A percentile compares a stretch with the other conserved stretches of the same genome.
Evolutionary conservation across 2,329 filamentous ascomycete species (phyloP).

Genomic region (Rosellinia necatrix): DNA sequence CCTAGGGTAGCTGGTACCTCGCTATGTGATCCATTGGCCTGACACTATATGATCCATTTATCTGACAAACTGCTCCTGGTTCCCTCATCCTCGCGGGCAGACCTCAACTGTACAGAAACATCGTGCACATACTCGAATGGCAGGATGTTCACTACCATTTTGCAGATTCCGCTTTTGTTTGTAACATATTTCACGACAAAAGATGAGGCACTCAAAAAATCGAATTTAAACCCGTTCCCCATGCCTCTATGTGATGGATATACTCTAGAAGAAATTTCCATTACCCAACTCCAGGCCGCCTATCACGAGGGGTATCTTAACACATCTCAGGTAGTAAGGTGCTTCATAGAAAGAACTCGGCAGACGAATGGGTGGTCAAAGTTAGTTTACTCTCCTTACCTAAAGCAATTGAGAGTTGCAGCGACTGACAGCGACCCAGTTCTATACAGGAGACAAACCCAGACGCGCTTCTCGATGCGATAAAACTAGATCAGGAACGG

Average conservation of each 20-base stretch:
- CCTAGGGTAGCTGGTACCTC: too few relatives aligned
- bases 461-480: constrained; percentile 66
- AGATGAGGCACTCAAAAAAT: background rate
- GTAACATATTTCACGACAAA: background rate
- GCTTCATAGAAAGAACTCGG: constrained; percentile 63
- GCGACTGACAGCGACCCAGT: constrained; percentile 38
- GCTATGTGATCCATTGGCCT: too few relatives aligned
- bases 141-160: background rate
- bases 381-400: constrained; percentile 43
- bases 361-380: constrained; percentile 70
- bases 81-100: too few relatives aligned
- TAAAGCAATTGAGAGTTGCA: background rate
- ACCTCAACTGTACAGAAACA: too few relatives aligned
- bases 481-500: constrained; percentile 64
- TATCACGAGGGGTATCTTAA: constrained; percentile 61
- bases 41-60: too few relatives aligned
- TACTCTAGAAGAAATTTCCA: constrained; percentile 69
- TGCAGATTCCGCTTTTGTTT: background rate
- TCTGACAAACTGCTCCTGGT: too few relatives aligned
- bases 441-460: constrained; percentile 70
- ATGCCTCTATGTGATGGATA: constrained; percentile 64
- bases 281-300: constrained; percentile 67
- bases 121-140: too few relatives aligned
- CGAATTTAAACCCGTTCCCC: constrained; percentile 39
- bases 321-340: constrained; percentile 61